Evolutionary conservation across 148 eudicot genomes (phyloP).

Genomic region (Cornus kousa): DNA sequence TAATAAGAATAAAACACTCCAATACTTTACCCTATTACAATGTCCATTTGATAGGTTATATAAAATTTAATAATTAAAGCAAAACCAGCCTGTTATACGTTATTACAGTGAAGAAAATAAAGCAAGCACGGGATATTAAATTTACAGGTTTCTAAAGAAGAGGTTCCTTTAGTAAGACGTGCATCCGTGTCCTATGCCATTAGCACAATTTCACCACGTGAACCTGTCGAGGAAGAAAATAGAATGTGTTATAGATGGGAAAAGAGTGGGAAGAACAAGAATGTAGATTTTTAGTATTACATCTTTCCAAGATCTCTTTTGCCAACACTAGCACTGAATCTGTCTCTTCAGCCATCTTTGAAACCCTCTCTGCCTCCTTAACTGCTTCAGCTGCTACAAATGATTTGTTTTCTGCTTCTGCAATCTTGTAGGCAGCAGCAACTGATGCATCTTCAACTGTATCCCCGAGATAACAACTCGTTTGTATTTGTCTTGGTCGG

Average conservation of each 20-base stretch:
- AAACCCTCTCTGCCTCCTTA: conserved; percentile 69
- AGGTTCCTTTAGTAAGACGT: not conserved
- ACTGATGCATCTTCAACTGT: conserved; percentile 62
- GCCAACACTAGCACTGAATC: conserved; percentile 57
- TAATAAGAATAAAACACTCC: not conserved
- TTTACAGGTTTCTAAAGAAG: not conserved
- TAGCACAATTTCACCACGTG: conserved; percentile 40
- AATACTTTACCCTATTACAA: not conserved
- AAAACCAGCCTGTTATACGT: not conserved
- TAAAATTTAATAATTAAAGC: not conserved
- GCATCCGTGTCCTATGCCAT: conserved; percentile 23
- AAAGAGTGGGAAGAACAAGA: conserved; percentile 9
- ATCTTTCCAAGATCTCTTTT: conserved; percentile 54
- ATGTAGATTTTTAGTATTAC: conserved; percentile 27
- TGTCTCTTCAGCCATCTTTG: conserved; percentile 67
- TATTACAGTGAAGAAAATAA: not conserved
- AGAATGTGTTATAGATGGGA: not conserved
- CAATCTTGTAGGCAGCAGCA: conserved; percentile 63
- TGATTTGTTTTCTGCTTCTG: conserved; percentile 73
- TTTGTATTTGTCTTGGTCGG: conserved; percentile 32
- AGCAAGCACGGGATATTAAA: not conserved
- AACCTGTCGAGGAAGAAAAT: conserved; percentile 33
- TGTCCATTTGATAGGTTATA: not conserved
- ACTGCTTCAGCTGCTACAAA: conserved; percentile 65
- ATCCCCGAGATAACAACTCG: conserved; percentile 34